Conservation (phyloP, 345 rosid genomes). For the Arabis alpina region DNA sequence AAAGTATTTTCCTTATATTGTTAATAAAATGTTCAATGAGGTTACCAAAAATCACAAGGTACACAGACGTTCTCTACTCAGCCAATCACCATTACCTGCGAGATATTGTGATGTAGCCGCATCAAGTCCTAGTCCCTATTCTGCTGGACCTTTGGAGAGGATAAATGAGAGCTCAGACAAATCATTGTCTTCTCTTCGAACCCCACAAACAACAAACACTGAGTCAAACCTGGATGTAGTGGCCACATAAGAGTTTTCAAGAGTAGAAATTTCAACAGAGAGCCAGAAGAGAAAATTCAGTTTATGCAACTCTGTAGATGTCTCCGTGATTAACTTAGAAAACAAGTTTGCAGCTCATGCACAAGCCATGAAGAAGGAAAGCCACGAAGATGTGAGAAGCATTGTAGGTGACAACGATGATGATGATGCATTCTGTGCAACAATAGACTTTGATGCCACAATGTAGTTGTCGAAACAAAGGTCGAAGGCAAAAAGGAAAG, state of each 20-base stretch:
- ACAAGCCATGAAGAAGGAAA: constrained; percentile 32
- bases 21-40: background rate
- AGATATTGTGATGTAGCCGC: constrained; percentile 42
- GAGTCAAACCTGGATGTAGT: constrained; percentile 42
- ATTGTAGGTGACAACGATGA: constrained; percentile 43
- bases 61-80: constrained; percentile 87
- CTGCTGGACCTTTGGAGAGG: constrained; percentile 41
- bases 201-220: constrained; percentile 47
- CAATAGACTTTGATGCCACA: constrained; percentile 77
- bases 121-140: constrained; percentile 47
- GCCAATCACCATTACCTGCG: constrained; percentile 74
- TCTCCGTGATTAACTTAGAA: constrained; percentile 64
- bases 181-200: constrained; percentile 44
- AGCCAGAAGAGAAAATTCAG: constrained; percentile 61
- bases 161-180: constrained; percentile 48
- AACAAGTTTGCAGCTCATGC: constrained; percentile 47
- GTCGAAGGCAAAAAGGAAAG: constrained; percentile 46
- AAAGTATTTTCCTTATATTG: background rate
- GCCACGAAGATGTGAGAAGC: constrained; percentile 37
- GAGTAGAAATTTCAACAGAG: constrained; percentile 45
- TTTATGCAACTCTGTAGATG: constrained; percentile 46
- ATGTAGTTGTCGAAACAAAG: constrained; percentile 52
- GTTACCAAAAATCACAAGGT: constrained; percentile 4
- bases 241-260: constrained; percentile 20
- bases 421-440: constrained; percentile 79